Percentiles rank a stretch among this genome's conserved stretches.
Conservation (phyloP, 2,329 filamentous ascomycete species). For the Epichloe glyceriae region DNA sequence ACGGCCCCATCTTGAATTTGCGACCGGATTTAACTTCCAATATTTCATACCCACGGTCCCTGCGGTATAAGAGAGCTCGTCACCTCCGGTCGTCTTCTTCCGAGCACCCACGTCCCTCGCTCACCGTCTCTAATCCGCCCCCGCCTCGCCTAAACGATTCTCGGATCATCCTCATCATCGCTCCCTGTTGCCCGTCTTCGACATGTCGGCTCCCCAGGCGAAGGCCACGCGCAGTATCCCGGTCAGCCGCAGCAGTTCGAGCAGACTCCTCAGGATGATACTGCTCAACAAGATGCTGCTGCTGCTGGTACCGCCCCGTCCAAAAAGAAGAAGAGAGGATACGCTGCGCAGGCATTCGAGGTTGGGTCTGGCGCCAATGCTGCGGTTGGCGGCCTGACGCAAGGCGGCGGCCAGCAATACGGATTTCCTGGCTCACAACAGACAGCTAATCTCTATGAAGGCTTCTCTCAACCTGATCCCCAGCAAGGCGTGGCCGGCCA, state of each 20-base stretch:
- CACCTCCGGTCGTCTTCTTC: neutral
- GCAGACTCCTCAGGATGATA: conserved; percentile 23
- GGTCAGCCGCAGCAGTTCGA: conserved; percentile 29
- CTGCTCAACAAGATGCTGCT: conserved; percentile 14
- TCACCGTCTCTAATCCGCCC: conserved; percentile 3
- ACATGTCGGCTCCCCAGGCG: conserved; percentile 45
- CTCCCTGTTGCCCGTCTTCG: conserved; percentile 18
- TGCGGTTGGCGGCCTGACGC: conserved; percentile 33
- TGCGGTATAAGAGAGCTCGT: conserved; percentile 6
- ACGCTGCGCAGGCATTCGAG: conserved; percentile 89
- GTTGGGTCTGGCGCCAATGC: conserved; percentile 83
- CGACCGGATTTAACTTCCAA: neutral
- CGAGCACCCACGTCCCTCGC: neutral
- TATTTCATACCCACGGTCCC: conserved; percentile 1
- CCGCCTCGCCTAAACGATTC: conserved; percentile 5
- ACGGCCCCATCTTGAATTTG: conserved; percentile 4
- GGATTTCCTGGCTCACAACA: conserved; percentile 29
- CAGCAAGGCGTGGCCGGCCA: conserved; percentile 23
- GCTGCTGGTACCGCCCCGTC: conserved; percentile 33
- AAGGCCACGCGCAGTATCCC: conserved; percentile 40
- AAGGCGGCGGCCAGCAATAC: conserved; percentile 29
- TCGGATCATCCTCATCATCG: conserved; percentile 11
- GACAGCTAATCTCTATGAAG: conserved; percentile 39
- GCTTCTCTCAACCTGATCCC: conserved; percentile 41
- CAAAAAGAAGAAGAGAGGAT: conserved; percentile 86